Base-by-base conservation (phyloP, 2,329 filamentous ascomycete species). In the Alternaria consortialis region DNA sequence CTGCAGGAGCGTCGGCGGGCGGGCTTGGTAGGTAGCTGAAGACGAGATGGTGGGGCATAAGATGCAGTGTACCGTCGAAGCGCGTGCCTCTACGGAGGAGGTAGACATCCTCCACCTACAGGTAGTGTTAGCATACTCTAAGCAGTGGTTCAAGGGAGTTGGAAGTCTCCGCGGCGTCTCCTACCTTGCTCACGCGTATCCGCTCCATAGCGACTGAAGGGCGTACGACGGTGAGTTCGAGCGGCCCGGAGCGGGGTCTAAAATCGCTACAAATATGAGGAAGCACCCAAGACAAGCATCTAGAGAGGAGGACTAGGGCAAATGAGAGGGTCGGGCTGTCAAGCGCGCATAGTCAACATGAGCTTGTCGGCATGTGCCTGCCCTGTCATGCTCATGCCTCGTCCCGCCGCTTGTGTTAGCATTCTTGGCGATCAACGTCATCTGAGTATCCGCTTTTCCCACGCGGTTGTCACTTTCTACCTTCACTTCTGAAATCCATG, bases 31-130 rank as follows among this genome's bases (percentile, higher is more conserved):
- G 77, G 76, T 87, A 86, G 66, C 83, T 86, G 80, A 90, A 90
- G 71, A 89, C 87, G 54, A 90, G 80, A 74, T 90, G 87, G 78
- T 89, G 86, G 74, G 85, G 83, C 70, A 85, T 87, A 57, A 90
- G 80, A 72, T 88, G 86, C 55, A 90, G 81, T n/a, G 84, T 86
- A 66, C 88, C 87, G 63, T 83, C 81, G 66, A 86, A 83, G 63
- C 84, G 83, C 64, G 84, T 81, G 60, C 86, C 86, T 72, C 83
- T 84, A 60, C 85, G 83, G 70, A 85, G 83, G 58, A 89, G 81
- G 67, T 83, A 85, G 71, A 89, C 87, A 78, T 88, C 83, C 63
- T 91, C 86, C 70, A 89, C 84, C 85, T 85, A 54, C 29, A 17
- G 39, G 29, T 27, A 51, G 5, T 20, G 27, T 60, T 27, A 60